Evolutionary conservation across 805 yeast genomes (phyloP).

Genomic region (Suhomyces vadensis): DNA sequence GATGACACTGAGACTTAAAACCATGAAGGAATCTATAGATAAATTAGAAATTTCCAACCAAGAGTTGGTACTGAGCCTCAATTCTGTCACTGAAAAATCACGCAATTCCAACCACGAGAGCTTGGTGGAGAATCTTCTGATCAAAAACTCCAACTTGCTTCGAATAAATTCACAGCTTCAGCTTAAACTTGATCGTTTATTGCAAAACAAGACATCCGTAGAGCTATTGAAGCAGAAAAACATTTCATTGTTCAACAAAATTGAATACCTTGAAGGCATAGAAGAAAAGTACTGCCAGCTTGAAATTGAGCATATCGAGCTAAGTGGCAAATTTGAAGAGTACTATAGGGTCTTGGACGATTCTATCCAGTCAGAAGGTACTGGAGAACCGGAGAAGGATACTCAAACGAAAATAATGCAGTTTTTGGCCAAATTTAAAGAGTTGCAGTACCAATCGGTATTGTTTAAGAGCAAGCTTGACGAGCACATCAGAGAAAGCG

Average conservation of each 20-base stretch:
- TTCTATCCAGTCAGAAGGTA: slow-evolving; percentile 18
- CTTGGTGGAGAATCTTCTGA: slow-evolving; percentile 20
- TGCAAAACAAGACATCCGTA: slow-evolving; percentile 48
- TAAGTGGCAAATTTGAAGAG: slow-evolving; percentile 49
- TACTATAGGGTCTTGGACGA: slow-evolving; percentile 43
- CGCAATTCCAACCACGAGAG: slow-evolving; percentile 12
- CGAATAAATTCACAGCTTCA: slow-evolving; percentile 57
- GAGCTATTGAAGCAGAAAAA: slow-evolving; percentile 62
- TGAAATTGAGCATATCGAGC: slow-evolving; percentile 50
- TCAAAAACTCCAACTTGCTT: slow-evolving; percentile 35
- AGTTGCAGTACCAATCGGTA: slow-evolving; percentile 30
- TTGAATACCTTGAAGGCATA: slow-evolving; percentile 39
- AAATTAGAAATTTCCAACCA: slow-evolving; percentile 32
- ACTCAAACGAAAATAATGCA: slow-evolving; percentile 17
- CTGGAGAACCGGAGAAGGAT: slow-evolving; percentile 14
- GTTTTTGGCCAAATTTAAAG: slow-evolving; percentile 38
- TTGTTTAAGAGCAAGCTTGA: slow-evolving; percentile 40
- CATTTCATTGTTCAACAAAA: slow-evolving; percentile 37
- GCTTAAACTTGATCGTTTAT: slow-evolving; percentile 49
- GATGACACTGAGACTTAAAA: slow-evolving; percentile 36
- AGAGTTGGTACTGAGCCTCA: slow-evolving; percentile 33
- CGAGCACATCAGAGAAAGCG: slow-evolving; percentile 20
- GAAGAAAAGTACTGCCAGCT: slow-evolving; percentile 49
- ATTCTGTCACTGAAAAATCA: slow-evolving; percentile 19
- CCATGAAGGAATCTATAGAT: slow-evolving; percentile 28